Base-by-base conservation (phyloP, 1,284 basidiomycete genomes). In the Xerocomus nothofagi region DNA sequence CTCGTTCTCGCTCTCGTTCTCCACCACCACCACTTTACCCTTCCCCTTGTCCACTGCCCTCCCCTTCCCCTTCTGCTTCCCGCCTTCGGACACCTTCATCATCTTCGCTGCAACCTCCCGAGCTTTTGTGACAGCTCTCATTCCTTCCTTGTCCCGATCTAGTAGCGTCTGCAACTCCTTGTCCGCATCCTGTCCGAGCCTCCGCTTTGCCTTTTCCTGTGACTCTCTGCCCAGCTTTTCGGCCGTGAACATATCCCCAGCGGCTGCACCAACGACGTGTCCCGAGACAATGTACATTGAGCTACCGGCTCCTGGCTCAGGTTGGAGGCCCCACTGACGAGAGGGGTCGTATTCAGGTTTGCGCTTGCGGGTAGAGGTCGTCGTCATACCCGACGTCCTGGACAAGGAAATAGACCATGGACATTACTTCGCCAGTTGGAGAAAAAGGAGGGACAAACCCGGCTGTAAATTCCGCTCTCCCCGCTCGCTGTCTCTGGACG, bases 281-380 rank as follows among this genome's bases (percentile, higher is more conserved):
- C 89, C 88, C 0, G 82, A 82, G n/a, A 94, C 76, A 39, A 93
- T 74, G 61, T 93, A 94, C 7, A 89, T 91, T n/a, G 89, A 74
- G 1, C 78, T 76, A 49, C 69, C 58, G 5, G 66, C 50, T 8
- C 72, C 57, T 27, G 72, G 56, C 21, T 70, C 65, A 14, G 89
- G 86, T 55, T 82, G 75, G 12, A 91, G 73, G 3, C 88, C 87
- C 84, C 82, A 84, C 64, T 88, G 81, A 15, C 76, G 76, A 1
- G 71, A 67, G 2, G 86, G 84, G 57, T 93, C 87, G 58, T 81
- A 88, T 0, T 69, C 76, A 7, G 73, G 62, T 61, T 84, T 82
- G 33, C 74, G 75, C 62, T 79, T 79, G 40, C 72, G 71, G 17
- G 71, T 66, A 1, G 76, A 64, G 0, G 72, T 65, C 6, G 70